Percentiles rank a stretch among this genome's conserved stretches.
These are phyloP conservation scores for Silybum marianum DNA, from an alignment of 129 eudicot genomes.

Conservation along the genomic window DNA sequence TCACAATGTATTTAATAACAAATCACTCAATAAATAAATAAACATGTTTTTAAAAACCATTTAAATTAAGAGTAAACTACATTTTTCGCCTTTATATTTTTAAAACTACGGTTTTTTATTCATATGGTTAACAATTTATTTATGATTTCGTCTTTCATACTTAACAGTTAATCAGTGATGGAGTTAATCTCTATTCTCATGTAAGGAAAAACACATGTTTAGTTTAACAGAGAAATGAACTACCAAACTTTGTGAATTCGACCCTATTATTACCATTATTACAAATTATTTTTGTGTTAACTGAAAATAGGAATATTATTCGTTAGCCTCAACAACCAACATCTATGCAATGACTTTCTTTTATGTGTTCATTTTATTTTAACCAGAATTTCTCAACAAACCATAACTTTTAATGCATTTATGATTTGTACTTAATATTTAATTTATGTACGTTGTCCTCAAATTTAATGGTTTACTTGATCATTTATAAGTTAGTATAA, in stretches of 20 bases:
- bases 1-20: conserved; percentile 13
- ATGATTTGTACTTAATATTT: neutral
- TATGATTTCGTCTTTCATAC: no score
- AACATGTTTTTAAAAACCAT: neutral
- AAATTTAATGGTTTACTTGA: neutral
- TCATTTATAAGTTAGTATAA: neutral
- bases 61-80: neutral
- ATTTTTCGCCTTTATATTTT: no score
- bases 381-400: neutral
- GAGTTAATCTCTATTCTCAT: no score
- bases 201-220: neutral
- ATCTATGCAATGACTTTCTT: neutral
- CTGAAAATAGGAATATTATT: neutral
- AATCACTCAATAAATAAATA: neutral
- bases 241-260: neutral
- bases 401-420: neutral
- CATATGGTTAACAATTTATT: neutral
- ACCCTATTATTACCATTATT: neutral
- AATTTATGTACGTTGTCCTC: neutral
- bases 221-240: neutral
- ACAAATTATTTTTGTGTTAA: neutral
- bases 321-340: neutral
- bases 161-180: neutral
- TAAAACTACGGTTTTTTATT: no score
- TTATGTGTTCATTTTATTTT: neutral